Evolutionary conservation across 257 asterid species (phyloP).

Genomic region (Ehretia macrophylla): DNA sequence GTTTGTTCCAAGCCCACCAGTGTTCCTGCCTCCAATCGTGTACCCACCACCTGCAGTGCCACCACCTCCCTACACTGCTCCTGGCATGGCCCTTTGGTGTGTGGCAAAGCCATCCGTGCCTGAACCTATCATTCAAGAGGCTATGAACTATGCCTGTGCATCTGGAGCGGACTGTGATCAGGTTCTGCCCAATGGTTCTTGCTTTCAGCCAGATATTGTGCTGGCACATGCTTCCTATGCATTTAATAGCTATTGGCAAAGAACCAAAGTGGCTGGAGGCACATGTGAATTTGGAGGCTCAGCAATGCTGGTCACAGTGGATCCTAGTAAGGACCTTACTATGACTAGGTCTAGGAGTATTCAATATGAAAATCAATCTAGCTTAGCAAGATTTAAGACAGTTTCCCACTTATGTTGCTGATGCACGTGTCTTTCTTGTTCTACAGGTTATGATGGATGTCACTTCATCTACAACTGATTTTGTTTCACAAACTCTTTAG

Average conservation of each 20-base stretch:
- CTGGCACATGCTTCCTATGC: slow-evolving; percentile 93
- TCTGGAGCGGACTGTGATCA: slow-evolving; percentile 84
- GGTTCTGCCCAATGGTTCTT: slow-evolving; percentile 65
- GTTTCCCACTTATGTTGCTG: background rate
- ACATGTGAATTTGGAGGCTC: slow-evolving; percentile 93
- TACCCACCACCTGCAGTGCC: slow-evolving; percentile 84
- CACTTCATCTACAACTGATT: slow-evolving; percentile 51
- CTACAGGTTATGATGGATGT: slow-evolving; percentile 78
- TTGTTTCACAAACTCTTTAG: background rate
- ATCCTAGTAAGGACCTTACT: slow-evolving; percentile 61
- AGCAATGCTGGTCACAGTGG: slow-evolving; percentile 78
- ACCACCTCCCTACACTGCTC: slow-evolving; percentile 57
- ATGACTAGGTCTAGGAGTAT: too few species aligned
- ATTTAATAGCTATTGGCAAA: slow-evolving; percentile 88
- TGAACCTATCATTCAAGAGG: slow-evolving; percentile 83
- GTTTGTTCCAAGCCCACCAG: slow-evolving; percentile 29
- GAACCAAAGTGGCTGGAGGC: slow-evolving; percentile 69
- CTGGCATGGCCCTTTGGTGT: slow-evolving; percentile 64
- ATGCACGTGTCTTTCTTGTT: background rate
- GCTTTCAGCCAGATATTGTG: slow-evolving; percentile 70
- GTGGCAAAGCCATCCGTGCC: slow-evolving; percentile 96
- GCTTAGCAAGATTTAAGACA: background rate
- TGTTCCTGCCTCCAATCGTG: slow-evolving; percentile 73
- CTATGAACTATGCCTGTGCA: slow-evolving; percentile 90
- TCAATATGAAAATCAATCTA: too few species aligned